Percentiles rank a stretch among this genome's conserved stretches.
phyloP scores from a whole-genome alignment of 306 rosid species.

The Canavalia gladiata region DNA sequence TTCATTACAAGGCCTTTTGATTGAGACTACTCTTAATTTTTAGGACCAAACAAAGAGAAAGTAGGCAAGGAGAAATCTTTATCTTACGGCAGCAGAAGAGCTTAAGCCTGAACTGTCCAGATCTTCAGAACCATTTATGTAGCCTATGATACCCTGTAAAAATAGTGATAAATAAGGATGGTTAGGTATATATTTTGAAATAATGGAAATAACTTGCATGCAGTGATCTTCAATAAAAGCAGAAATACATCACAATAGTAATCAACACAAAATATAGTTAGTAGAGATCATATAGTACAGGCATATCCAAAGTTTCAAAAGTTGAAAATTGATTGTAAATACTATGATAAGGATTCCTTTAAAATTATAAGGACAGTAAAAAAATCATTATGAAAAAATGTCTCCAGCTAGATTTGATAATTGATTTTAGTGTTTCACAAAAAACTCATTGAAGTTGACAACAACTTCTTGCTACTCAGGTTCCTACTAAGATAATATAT shows the following conservation, averaged over 20 bases:
- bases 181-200: conserved; percentile 25
- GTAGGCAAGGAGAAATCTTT: conserved; percentile 33
- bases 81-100: conserved; percentile 98
- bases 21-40: conserved; percentile 35
- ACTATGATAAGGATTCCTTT: not conserved
- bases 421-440: conserved; percentile 17
- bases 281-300: conserved; percentile 11
- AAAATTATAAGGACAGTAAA: not conserved
- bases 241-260: conserved; percentile 15
- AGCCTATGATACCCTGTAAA: conserved; percentile 86
- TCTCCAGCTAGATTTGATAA: conserved; percentile 1
- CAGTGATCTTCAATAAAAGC: conserved; percentile 28
- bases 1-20: conserved; percentile 34
- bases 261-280: not conserved
- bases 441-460: conserved; percentile 24
- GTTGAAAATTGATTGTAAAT: not conserved
- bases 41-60: conserved; percentile 40
- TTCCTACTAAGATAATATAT: conserved; percentile 9
- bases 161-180: conserved; percentile 49
- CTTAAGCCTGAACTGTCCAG: conserved; percentile 97
- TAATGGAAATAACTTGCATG: conserved; percentile 33
- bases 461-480: conserved; percentile 33
- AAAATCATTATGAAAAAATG: conserved; percentile 2
- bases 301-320: not conserved
- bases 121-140: conserved; percentile 78